Percentiles rank a stretch among this genome's conserved stretches.
These are phyloP conservation scores for Plasmodium gonderi DNA, from an alignment of 169 alveolate genomes.

Conservation along the genomic window DNA sequence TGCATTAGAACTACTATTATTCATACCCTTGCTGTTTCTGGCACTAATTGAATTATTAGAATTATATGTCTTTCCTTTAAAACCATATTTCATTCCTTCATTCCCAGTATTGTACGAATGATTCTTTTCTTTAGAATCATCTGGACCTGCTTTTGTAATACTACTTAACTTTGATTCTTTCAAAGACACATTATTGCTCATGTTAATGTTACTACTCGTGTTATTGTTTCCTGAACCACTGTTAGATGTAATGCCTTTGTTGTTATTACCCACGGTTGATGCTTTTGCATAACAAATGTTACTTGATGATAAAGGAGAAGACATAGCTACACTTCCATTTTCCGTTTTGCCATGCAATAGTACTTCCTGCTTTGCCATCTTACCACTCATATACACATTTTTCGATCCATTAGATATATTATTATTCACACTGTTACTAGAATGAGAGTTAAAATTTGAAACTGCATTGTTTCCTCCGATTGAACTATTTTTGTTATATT, in stretches of 20 bases:
- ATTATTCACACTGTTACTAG: not conserved
- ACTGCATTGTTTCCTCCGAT: not conserved
- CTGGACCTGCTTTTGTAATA: not conserved
- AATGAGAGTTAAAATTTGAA: not conserved
- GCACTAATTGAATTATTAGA: not conserved
- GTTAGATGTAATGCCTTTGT: not conserved
- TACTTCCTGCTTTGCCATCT: conserved; percentile 13
- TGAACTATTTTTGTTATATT: not conserved
- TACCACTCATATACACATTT: conserved; percentile 1
- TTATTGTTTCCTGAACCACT: not conserved
- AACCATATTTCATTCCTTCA: not conserved
- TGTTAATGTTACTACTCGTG: conserved; percentile 1
- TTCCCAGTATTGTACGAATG: not conserved
- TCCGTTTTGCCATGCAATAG: conserved; percentile 9
- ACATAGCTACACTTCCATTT: not conserved
- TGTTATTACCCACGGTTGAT: not conserved
- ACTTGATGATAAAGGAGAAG: not conserved
- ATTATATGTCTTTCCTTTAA: not conserved
- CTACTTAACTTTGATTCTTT: not conserved
- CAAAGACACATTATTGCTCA: not conserved
- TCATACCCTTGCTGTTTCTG: not conserved
- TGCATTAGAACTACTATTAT: not conserved
- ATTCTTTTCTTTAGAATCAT: not conserved
- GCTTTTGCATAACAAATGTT: not conserved
- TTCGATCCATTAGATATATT: conserved; percentile 3